Evolutionary conservation across 305 asterid species (phyloP).

Genomic region (Fraxinus nigra): DNA sequence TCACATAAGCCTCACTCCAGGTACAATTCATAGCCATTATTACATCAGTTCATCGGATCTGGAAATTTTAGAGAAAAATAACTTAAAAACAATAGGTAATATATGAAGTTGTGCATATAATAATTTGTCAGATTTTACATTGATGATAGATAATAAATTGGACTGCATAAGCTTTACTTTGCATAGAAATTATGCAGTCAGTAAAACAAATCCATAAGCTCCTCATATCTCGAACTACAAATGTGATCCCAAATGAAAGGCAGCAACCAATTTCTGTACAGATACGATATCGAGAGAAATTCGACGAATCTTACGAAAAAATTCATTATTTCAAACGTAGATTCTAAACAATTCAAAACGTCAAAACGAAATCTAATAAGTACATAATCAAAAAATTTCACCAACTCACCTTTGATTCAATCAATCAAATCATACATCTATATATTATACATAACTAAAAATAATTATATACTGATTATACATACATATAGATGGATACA

Average conservation of each 20-base stretch:
- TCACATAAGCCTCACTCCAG: constrained; percentile 20
- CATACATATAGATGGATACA: not conserved
- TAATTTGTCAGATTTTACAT: not conserved
- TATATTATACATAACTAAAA: not conserved
- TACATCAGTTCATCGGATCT: not conserved
- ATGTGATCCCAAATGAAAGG: not conserved
- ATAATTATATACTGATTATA: not conserved
- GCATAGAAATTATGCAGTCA: not conserved
- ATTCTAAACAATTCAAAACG: not conserved
- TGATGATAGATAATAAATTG: not conserved
- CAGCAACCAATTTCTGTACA: not conserved
- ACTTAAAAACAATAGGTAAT: not conserved
- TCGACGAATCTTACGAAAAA: not conserved
- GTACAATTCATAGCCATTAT: constrained; percentile 17
- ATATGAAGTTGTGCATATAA: not conserved
- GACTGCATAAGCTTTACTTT: not conserved
- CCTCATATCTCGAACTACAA: not conserved
- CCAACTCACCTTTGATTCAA: not conserved
- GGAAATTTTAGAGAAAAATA: not conserved
- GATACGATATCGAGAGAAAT: not conserved
- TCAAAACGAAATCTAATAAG: not conserved
- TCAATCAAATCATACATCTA: not conserved
- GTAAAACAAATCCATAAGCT: not conserved
- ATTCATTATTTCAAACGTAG: not conserved
- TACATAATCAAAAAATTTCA: not conserved